These are phyloP conservation scores for Graphilbum sp. DNA, from an alignment of 2,329 filamentous ascomycete genomes.

Conservation along the genomic window DNA sequence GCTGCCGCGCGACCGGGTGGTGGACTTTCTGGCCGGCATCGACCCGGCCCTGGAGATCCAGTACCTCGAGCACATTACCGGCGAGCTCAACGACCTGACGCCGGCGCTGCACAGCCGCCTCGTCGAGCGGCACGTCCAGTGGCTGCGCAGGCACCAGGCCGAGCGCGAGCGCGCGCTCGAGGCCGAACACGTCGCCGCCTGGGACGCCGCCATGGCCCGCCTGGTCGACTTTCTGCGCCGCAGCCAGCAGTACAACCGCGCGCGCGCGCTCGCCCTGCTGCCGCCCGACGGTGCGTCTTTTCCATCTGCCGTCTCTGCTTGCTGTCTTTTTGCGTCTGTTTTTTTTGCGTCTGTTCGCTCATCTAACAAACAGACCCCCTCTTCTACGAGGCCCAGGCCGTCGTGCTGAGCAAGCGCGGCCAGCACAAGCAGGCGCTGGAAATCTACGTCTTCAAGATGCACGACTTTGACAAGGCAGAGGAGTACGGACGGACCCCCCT, in stretches of 20 bases:
- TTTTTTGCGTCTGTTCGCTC: background rate
- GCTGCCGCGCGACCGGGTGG: slow-evolving; percentile 59
- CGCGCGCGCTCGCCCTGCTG: slow-evolving; percentile 60
- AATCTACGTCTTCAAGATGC: slow-evolving; percentile 91
- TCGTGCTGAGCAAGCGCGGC: slow-evolving; percentile 87
- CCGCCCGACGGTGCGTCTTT: slow-evolving; percentile 54
- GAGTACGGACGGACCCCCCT: slow-evolving; percentile 56
- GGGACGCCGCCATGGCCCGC: slow-evolving; percentile 41
- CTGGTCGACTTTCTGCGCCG: slow-evolving; percentile 60
- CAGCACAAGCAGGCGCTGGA: slow-evolving; percentile 91
- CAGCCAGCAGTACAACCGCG: slow-evolving; percentile 67
- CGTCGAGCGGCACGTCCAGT: slow-evolving; percentile 50
- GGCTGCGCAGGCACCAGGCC: slow-evolving; percentile 25
- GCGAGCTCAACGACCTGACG: slow-evolving; percentile 68
- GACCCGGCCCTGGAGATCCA: slow-evolving; percentile 55
- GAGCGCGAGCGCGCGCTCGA: slow-evolving; percentile 6
- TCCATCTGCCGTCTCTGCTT: too few relatives aligned
- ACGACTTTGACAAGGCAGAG: slow-evolving; percentile 79
- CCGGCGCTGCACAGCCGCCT: slow-evolving; percentile 79
- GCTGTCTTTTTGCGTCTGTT: too few relatives aligned
- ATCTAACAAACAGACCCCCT: slow-evolving; percentile 42
- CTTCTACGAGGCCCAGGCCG: slow-evolving; percentile 80
- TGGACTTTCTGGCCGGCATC: slow-evolving; percentile 56
- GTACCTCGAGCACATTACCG: slow-evolving; percentile 84
- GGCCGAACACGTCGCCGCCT: slow-evolving; percentile 9